Percentiles rank a stretch among this genome's conserved stretches.
Evolutionary conservation across 106 monocot species (phyloP).

Genomic region (Apostasia ramifera): DNA sequence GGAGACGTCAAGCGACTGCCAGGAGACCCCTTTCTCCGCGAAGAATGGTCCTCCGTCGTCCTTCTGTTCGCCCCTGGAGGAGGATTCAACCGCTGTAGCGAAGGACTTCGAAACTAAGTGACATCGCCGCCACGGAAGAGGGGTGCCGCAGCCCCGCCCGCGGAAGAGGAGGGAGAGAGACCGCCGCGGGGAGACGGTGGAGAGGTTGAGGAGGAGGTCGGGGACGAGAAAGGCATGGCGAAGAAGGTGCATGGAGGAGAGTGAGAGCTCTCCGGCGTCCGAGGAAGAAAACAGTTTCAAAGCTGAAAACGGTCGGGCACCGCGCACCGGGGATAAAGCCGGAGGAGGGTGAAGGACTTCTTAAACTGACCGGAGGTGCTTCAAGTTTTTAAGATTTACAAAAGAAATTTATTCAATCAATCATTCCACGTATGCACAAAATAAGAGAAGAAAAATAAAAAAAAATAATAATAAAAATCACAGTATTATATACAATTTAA

Average conservation of each 20-base stretch:
- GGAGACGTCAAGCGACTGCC: slow-evolving; percentile 74
- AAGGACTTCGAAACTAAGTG: neutral
- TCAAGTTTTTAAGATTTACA: no score
- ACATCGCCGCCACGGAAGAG: neutral
- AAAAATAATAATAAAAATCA: no score
- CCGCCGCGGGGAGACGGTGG: neutral
- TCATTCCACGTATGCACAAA: no score
- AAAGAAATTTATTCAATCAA: no score
- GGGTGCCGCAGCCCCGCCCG: neutral
- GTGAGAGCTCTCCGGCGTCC: neutral
- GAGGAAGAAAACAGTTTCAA: no score
- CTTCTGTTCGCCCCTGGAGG: neutral
- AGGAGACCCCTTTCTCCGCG: slow-evolving; percentile 61
- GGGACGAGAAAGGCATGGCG: slow-evolving; percentile 15
- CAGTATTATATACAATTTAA: no score
- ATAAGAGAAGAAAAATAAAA: no score
- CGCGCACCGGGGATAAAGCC: no score
- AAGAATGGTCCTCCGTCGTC: slow-evolving; percentile 29
- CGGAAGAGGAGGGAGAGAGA: neutral
- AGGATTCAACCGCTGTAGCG: neutral
- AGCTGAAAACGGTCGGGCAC: no score
- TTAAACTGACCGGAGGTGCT: no score
- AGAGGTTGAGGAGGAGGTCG: slow-evolving; percentile 7
- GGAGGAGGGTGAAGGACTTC: no score
- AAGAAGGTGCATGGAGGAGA: slow-evolving; percentile 14